Evolutionary conservation across 176 grass and related monocot species (phyloP), one percentile per base, ranked within the genome.

Genomic region (Elaeis guineensis): DNA sequence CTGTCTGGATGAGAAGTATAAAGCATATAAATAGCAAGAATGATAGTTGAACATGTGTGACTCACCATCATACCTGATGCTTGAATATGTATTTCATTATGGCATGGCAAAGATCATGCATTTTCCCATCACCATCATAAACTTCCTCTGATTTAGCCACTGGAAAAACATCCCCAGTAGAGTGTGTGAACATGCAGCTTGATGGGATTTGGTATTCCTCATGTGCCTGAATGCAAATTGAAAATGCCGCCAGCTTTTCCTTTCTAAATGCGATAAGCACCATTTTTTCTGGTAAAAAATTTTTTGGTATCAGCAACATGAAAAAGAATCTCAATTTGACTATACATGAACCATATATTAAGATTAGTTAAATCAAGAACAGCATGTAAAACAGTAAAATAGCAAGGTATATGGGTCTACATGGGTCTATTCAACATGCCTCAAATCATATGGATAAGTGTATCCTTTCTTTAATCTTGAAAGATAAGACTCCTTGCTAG

Each of bases 1-100:
- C 35, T 44, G 11, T 44, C 1, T 44, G 35, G 1, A 1, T 44
- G 35, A 12, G 35, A 44, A 44, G 35, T 3, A 44, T 44, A 44
- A 12, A 44, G 35, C 35, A 44, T 44, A 44, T 44, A 44, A 44
- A 12, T 49, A 55, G 25, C 30, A 49, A 49, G 26, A 65, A 24
- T 69, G 52, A 53, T 71, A 72, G 65, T 57, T 68, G 28, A 81
- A 61, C 28, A 76, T 64, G 61, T 2, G 2, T 17, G 57, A 97
- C 83, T 97, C 87, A 97, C 92, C 92, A 72, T 87, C 92, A 80
- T 97, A 97, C 87, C 92, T 97, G 87, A 88, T 87, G 92, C 65
- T 90, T 73, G 72, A 52, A 85, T 74, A 78, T 49, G 69, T 54
- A 75, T n/a, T 64, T 66, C 26, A 75, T 20, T 25, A 81, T 55